Conservation (phyloP, 805 yeast genomes). For the Sporopachydermia quercuum region DNA sequence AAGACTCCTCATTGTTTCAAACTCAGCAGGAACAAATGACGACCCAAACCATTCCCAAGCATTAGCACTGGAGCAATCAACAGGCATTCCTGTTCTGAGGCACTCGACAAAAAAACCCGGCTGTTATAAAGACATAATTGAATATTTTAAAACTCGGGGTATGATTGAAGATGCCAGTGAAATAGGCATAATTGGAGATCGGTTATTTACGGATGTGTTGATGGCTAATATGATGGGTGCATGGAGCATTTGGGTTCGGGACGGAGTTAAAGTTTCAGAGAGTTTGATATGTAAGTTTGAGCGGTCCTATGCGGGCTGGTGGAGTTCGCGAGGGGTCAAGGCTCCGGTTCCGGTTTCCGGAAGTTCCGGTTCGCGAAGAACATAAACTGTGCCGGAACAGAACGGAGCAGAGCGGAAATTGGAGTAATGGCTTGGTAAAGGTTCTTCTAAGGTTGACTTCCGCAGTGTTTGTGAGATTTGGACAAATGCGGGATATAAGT, state of each 20-base stretch:
- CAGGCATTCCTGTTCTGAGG: conserved; percentile 51
- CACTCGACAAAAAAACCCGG: conserved; percentile 22
- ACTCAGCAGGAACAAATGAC: conserved; percentile 83
- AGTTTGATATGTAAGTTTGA: conserved; percentile 40
- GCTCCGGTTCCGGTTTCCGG: too few species aligned
- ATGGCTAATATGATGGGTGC: conserved; percentile 94
- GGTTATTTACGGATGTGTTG: conserved; percentile 79
- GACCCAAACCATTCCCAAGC: conserved; percentile 54
- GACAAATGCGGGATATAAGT: too few species aligned
- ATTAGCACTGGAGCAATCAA: conserved; percentile 35
- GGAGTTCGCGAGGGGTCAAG: too few species aligned
- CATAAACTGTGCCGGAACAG: too few species aligned
- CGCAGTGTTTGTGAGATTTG: too few species aligned
- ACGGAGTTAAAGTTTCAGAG: conserved; percentile 51
- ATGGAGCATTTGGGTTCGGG: conserved; percentile 66
- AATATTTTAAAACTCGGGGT: conserved; percentile 37
- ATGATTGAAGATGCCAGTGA: conserved; percentile 36
- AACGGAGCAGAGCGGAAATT: too few species aligned
- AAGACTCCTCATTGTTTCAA: conserved; percentile 63
- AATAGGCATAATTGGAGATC: conserved; percentile 79
- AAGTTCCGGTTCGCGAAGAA: too few species aligned
- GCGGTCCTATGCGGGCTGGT: too few species aligned
- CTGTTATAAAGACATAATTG: conserved; percentile 43
- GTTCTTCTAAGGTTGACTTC: too few species aligned
- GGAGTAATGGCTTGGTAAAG: too few species aligned